phyloP scores from a whole-genome alignment of 768 basidiomycete genomes.

The Rhodotorula babjevae region DNA sequence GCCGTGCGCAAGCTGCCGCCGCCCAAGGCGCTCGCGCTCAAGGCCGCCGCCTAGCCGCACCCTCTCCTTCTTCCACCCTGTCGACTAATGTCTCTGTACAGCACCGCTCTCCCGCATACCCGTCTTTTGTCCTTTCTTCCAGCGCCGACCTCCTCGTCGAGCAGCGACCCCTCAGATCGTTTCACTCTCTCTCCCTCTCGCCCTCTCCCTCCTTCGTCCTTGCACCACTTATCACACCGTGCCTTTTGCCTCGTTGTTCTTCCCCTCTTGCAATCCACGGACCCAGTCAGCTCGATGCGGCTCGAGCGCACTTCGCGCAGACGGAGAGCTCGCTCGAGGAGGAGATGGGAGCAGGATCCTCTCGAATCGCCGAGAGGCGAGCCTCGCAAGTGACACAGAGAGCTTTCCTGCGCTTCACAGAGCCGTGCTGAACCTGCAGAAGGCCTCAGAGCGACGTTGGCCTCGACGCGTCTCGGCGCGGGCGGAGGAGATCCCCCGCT shows the following conservation, averaged over 20 bases:
- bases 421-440: too few species aligned
- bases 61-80: background rate
- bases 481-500: too few species aligned
- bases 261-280: background rate
- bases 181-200: too few species aligned
- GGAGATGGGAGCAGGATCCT: too few species aligned
- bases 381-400: too few species aligned
- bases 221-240: background rate
- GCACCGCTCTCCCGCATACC: background rate
- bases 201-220: background rate
- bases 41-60: background rate
- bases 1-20: constrained; percentile 12
- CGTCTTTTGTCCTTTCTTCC: background rate
- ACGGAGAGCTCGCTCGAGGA: background rate
- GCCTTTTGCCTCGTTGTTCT: background rate
- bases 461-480: too few species aligned
- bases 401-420: too few species aligned
- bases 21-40: constrained; percentile 7
- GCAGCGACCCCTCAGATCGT: too few species aligned
- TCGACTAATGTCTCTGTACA: background rate
- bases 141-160: background rate
- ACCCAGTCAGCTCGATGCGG: background rate
- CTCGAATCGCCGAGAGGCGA: too few species aligned
- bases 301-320: too few species aligned
- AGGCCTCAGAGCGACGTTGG: too few species aligned